These are phyloP conservation scores for Inosperma sp. DNA, from an alignment of 768 basidiomycete species.

Conservation along the genomic window DNA sequence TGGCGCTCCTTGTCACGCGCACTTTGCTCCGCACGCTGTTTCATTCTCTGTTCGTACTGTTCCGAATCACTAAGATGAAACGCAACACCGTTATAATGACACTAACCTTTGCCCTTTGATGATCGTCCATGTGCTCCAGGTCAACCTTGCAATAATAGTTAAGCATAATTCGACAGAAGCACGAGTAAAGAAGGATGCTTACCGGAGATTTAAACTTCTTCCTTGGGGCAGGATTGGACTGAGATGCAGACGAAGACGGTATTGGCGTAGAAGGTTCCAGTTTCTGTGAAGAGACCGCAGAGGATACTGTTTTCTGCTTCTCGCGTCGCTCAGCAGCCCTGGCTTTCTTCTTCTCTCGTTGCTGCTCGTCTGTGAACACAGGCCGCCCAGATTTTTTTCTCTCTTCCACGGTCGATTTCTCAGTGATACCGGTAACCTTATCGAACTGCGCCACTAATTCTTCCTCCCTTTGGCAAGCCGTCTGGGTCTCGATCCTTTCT, in stretches of 20 bases:
- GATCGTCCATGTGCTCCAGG: slow-evolving; percentile 13
- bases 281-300: neutral
- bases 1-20: slow-evolving; percentile 34
- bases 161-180: neutral
- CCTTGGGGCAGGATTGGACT: neutral
- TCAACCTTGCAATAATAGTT: slow-evolving; percentile 5
- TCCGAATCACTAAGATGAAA: neutral
- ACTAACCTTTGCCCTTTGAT: slow-evolving; percentile 11
- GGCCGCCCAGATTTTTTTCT: neutral
- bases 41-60: slow-evolving; percentile 23
- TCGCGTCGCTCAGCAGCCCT: slow-evolving; percentile 9
- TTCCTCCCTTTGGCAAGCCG: neutral
- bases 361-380: slow-evolving; percentile 11
- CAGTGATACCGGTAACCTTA: neutral
- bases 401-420: neutral
- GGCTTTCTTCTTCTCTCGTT: slow-evolving; percentile 12
- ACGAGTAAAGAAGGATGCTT: slow-evolving; percentile 1
- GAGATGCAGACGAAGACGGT: neutral
- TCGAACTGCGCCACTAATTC: neutral
- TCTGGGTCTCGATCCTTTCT: neutral
- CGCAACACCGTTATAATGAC: neutral
- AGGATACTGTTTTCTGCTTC: neutral
- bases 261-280: neutral
- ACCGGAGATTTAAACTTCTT: neutral
- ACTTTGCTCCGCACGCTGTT: slow-evolving; percentile 34